Evolutionary conservation across 495 filamentous ascomycete genomes (phyloP).

Genomic region (Aspergillus carlsbadensis): DNA sequence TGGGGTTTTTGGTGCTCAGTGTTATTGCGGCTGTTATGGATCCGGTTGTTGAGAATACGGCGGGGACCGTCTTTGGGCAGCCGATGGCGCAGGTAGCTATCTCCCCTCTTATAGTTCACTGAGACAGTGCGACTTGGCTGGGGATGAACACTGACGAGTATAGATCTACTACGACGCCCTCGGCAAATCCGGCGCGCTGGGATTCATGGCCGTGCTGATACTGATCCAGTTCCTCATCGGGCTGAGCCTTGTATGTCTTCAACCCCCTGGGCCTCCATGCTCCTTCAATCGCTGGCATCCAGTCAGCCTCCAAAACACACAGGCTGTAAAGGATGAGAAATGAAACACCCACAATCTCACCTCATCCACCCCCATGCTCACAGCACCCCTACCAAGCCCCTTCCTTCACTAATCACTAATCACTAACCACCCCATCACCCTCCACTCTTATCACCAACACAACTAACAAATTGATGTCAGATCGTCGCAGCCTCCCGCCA

Average conservation of each 20-base stretch:
- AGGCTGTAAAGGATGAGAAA: too few species aligned
- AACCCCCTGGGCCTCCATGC: too few species aligned
- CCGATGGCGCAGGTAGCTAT: conserved; percentile 45
- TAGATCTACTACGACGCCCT: conserved; percentile 48
- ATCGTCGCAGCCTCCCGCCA: conserved; percentile 53
- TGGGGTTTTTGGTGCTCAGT: conserved; percentile 58
- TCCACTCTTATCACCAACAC: too few species aligned
- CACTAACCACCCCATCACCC: too few species aligned
- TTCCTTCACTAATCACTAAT: too few species aligned
- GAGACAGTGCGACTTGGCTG: too few species aligned
- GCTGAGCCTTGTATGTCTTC: conserved; percentile 36
- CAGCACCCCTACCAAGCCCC: too few species aligned
- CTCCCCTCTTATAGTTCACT: not conserved
- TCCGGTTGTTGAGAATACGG: conserved; percentile 32
- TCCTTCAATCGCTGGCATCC: conserved; percentile 26
- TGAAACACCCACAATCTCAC: conserved; percentile 21
- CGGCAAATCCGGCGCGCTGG: conserved; percentile 44
- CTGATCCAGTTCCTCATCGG: conserved; percentile 50
- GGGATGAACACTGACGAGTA: too few species aligned
- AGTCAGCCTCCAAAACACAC: not conserved
- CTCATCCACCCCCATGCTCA: not conserved
- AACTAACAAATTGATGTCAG: too few species aligned
- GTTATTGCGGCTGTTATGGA: conserved; percentile 42
- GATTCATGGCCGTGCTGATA: conserved; percentile 43
- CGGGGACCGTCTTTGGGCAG: conserved; percentile 39